Evolutionary conservation across 768 basidiomycete species (phyloP), one percentile per base, ranked within the genome.

Genomic region (Postia placenta): DNA sequence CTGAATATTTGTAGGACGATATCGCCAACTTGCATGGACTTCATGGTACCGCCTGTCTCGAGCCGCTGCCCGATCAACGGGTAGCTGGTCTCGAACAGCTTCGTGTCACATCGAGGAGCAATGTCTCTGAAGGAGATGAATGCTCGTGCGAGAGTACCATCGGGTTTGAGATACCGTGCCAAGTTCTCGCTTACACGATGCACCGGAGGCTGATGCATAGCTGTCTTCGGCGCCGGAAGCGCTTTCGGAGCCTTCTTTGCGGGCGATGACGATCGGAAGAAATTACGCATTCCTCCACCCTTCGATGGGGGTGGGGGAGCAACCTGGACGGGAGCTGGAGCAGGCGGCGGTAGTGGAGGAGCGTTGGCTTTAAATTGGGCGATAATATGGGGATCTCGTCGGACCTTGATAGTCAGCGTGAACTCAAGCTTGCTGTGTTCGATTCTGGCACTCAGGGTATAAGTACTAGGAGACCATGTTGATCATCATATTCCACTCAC

Each of bases 391-490:
- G 88, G 80, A 63, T 94, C 91, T 40, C 85, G 81, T 40, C 87
- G 83, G 58, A 97, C 73, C 62, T 92, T 93, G 58, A 98, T 67
- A 1, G 85, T 88, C 20, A 98, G 75, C 2, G 92, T 92, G 68
- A 98, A 96, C 63, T 96, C 92, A 47, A 97, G 81, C 64, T 96
- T 96, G 69, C 80, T 90, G 60, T 94, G 91, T 60, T 93, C 92
- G 53, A 93, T 91, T 26, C 91, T 92, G 55, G 1, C 45, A 23
- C 42, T 24, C 47, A 11, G 52, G 43, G 38, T 25, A 25, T 36
- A 9, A n/a, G 43, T 44, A 2, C 42, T 27, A 7, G 23, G 11
- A 20, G 39, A 9, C 2, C 25, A 50, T 35, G 5, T n/a, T n/a
- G n/a, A n/a, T n/a, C n/a, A n/a, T n/a, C n/a, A n/a, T n/a, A n/a